A percentile compares a stretch with the other conserved stretches of the same genome.
These are phyloP conservation scores for Hawksworthiomyces lignivorus DNA, from an alignment of 2,329 filamentous ascomycete genomes.

Conservation along the genomic window DNA sequence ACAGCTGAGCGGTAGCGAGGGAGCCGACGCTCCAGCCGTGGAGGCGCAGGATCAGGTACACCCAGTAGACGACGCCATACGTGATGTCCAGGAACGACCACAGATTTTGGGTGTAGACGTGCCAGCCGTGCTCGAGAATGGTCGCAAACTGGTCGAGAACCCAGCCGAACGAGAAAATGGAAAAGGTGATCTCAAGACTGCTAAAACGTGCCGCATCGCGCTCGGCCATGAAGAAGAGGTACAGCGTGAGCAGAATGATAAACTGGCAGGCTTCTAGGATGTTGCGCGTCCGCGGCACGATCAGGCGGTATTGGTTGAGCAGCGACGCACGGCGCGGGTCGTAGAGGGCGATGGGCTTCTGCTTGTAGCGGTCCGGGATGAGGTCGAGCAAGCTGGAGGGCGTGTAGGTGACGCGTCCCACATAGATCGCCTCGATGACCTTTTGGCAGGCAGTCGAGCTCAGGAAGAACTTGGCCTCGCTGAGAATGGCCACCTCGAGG, in stretches of 20 bases:
- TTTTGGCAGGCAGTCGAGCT: slow-evolving; percentile 72
- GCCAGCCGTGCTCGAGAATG: slow-evolving; percentile 65
- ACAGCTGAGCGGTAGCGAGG: slow-evolving; percentile 50
- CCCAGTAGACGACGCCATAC: slow-evolving; percentile 63
- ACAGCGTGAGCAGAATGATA: slow-evolving; percentile 58
- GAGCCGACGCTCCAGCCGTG: slow-evolving; percentile 50
- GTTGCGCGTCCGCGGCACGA: slow-evolving; percentile 72
- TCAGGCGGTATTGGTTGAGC: slow-evolving; percentile 77
- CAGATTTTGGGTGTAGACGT: slow-evolving; percentile 78
- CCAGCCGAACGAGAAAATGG: slow-evolving; percentile 71
- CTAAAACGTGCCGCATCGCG: slow-evolving; percentile 52
- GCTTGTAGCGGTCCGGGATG: slow-evolving; percentile 78
- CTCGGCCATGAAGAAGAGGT: slow-evolving; percentile 63
- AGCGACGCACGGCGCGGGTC: slow-evolving; percentile 67
- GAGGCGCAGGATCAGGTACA: slow-evolving; percentile 61
- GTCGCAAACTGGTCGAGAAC: slow-evolving; percentile 70
- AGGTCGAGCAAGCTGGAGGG: slow-evolving; percentile 76
- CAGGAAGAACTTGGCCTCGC: slow-evolving; percentile 71
- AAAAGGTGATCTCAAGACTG: slow-evolving; percentile 56
- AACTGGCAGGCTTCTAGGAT: slow-evolving; percentile 71
- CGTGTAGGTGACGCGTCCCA: slow-evolving; percentile 73
- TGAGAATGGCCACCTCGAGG: slow-evolving; percentile 75
- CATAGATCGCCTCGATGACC: slow-evolving; percentile 76
- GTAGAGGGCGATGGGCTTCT: slow-evolving; percentile 73
- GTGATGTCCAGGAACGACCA: slow-evolving; percentile 83